These are phyloP conservation scores for Angomonas deanei DNA, from an alignment of 208 protist genomes.

Conservation along the genomic window DNA sequence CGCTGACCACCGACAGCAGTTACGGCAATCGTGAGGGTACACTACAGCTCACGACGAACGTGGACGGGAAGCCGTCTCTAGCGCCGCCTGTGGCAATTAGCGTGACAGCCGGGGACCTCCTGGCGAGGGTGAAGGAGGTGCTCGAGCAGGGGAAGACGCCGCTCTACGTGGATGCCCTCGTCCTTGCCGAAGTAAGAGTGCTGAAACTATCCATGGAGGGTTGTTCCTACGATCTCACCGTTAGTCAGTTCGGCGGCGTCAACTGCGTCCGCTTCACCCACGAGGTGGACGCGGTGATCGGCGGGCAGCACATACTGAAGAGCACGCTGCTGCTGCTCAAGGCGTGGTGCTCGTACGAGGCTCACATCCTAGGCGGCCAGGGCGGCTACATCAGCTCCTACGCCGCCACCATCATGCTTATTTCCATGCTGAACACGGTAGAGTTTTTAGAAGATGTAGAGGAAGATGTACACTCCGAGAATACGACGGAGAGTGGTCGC, in stretches of 20 bases:
- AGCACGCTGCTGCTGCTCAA: constrained; percentile 87
- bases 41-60: constrained; percentile 39
- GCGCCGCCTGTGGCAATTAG: constrained; percentile 47
- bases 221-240: constrained; percentile 82
- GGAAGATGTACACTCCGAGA: neutral
- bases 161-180: constrained; percentile 73
- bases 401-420: constrained; percentile 87
- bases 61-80: constrained; percentile 31
- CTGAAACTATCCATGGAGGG: constrained; percentile 89
- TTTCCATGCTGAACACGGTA: constrained; percentile 84
- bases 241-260: constrained; percentile 86
- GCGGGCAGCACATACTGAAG: constrained; percentile 84
- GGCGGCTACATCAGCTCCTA: constrained; percentile 89
- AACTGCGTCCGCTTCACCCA: constrained; percentile 88
- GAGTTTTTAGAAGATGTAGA: constrained; percentile 79
- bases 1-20: constrained; percentile 55
- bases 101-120: constrained; percentile 62
- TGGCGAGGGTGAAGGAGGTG: constrained; percentile 61
- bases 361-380: constrained; percentile 83
- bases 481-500: neutral
- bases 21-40: constrained; percentile 40
- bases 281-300: constrained; percentile 79
- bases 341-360: constrained; percentile 89
- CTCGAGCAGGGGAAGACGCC: constrained; percentile 33
- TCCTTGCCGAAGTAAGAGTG: constrained; percentile 79